Percentiles rank a stretch among this genome's conserved stretches.
Evolutionary conservation across 73 alveolate genomes (phyloP).

Genomic region (Diophrys appendiculata): DNA sequence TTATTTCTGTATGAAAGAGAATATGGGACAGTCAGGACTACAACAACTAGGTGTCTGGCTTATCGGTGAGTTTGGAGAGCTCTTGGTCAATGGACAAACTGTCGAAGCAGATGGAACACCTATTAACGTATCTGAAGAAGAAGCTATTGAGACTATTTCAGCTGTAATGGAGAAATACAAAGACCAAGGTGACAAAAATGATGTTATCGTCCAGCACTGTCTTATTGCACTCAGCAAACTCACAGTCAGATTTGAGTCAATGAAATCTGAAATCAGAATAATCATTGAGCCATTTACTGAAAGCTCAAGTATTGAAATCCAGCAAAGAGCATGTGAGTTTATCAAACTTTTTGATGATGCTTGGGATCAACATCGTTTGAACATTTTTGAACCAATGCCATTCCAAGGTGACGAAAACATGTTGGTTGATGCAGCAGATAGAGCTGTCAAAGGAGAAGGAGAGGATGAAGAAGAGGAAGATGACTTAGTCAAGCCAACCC

Average conservation of each 20-base stretch:
- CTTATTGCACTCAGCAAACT: slow-evolving; percentile 67
- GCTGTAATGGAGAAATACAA: slow-evolving; percentile 30
- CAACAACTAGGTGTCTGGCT: slow-evolving; percentile 71
- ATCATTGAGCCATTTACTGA: slow-evolving; percentile 24
- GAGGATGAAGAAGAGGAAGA: slow-evolving; percentile 46
- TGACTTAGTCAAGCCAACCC: not conserved
- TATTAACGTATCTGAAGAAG: slow-evolving; percentile 48
- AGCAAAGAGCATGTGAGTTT: slow-evolving; percentile 79
- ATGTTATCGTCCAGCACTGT: slow-evolving; percentile 53
- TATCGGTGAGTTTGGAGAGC: slow-evolving; percentile 78
- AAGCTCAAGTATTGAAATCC: slow-evolving; percentile 57
- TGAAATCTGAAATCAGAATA: slow-evolving; percentile 19
- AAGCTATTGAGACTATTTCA: slow-evolving; percentile 38
- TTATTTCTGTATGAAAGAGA: slow-evolving; percentile 61
- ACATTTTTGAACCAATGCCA: slow-evolving; percentile 68
- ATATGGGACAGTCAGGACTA: slow-evolving; percentile 60
- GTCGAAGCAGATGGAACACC: slow-evolving; percentile 50
- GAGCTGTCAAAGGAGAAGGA: slow-evolving; percentile 44
- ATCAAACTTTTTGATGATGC: slow-evolving; percentile 50
- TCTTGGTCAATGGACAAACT: slow-evolving; percentile 55
- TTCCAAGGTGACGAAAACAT: slow-evolving; percentile 51
- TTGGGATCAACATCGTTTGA: slow-evolving; percentile 62
- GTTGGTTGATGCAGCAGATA: slow-evolving; percentile 50
- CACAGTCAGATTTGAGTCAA: slow-evolving; percentile 41
- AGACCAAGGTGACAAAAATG: slow-evolving; percentile 47